Conservation (phyloP, 2,329 filamentous ascomycete genomes). For the Neopestalotiopsis sp. region DNA sequence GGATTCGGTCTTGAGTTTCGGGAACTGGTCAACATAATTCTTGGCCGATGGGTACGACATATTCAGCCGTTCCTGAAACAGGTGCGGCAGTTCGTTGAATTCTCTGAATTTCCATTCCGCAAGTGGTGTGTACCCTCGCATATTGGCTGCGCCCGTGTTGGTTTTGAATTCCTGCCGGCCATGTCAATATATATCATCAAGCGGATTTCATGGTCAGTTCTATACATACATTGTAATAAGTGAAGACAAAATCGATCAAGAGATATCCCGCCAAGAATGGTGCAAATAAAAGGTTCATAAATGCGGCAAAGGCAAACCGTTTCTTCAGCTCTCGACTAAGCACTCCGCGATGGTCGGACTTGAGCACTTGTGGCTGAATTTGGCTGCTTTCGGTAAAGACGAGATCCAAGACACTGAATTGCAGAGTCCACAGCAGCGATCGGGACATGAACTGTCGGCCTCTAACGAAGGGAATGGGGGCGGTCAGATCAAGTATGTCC, state of each 20-base stretch:
- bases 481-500: constrained; percentile 85
- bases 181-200: constrained; percentile 24
- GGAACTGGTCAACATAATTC: constrained; percentile 93
- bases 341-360: constrained; percentile 78
- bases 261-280: constrained; percentile 89
- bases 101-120: constrained; percentile 98
- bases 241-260: constrained; percentile 88
- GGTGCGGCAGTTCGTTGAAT: constrained; percentile 94
- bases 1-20: constrained; percentile 91
- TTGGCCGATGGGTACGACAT: constrained; percentile 96
- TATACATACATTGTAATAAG: constrained; percentile 81
- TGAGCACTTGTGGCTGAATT: constrained; percentile 84
- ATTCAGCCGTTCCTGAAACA: constrained; percentile 87
- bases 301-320: constrained; percentile 81
- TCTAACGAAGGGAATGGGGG: constrained; percentile 83
- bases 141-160: constrained; percentile 85
- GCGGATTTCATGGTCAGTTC: background rate
- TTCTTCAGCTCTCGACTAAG: constrained; percentile 79
- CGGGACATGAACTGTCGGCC: constrained; percentile 85
- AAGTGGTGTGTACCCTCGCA: constrained; percentile 87
- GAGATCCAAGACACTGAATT: constrained; percentile 89
- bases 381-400: constrained; percentile 91
- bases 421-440: constrained; percentile 90
- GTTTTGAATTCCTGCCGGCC: constrained; percentile 85
- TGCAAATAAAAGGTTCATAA: constrained; percentile 85